Evolutionary conservation across 345 rosid species (phyloP).

Genomic region (Salix koriyanagi): DNA sequence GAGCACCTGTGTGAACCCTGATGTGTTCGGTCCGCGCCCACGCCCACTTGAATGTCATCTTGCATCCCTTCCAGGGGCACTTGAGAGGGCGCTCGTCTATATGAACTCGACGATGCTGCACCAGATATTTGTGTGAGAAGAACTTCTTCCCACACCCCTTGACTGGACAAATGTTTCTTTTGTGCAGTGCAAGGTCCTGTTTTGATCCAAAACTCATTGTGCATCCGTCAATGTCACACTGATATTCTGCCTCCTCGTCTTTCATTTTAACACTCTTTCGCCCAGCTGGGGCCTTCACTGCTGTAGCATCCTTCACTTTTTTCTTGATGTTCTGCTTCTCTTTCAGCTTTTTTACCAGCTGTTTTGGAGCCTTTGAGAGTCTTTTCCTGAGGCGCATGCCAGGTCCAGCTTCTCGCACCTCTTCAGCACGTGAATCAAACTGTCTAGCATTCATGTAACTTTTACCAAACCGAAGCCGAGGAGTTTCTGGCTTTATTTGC

Average conservation of each 20-base stretch:
- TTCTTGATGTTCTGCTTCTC: conserved; percentile 49
- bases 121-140: conserved; percentile 92
- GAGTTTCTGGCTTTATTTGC: conserved; percentile 36
- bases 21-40: conserved; percentile 97
- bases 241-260: conserved; percentile 55
- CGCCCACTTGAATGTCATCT: conserved; percentile 97
- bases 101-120: conserved; percentile 91
- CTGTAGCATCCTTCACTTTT: conserved; percentile 33
- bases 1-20: conserved; percentile 95
- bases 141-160: conserved; percentile 91
- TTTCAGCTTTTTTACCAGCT: conserved; percentile 29
- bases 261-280: conserved; percentile 32
- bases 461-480: conserved; percentile 29
- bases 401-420: conserved; percentile 58
- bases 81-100: conserved; percentile 89
- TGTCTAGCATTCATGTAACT: conserved; percentile 21
- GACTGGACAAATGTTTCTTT: conserved; percentile 79
- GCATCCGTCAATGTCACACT: conserved; percentile 92
- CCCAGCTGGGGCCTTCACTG: conserved; percentile 25
- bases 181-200: conserved; percentile 68
- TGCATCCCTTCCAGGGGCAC: conserved; percentile 99
- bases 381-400: conserved; percentile 74
- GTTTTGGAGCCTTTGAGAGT: conserved; percentile 42
- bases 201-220: conserved; percentile 67
- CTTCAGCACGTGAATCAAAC: conserved; percentile 29